A percentile compares a stretch with the other conserved stretches of the same genome.
These are phyloP conservation scores for Acanthamoeba castellanii DNA, from an alignment of 208 protist species.

Conservation along the genomic window DNA sequence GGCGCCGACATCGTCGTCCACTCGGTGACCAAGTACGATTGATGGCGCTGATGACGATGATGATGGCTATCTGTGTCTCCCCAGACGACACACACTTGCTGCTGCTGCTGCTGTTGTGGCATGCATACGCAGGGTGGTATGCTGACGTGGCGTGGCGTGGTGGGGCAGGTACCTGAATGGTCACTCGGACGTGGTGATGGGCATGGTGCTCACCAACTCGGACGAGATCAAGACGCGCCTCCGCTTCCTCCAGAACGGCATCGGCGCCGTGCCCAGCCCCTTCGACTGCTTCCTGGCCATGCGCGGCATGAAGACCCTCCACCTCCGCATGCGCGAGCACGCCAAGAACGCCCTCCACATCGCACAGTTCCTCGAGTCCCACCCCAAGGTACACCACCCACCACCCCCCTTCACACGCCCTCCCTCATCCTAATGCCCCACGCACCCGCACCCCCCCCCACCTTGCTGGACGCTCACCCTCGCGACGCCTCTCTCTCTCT, in stretches of 20 bases:
- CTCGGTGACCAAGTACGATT: conserved; percentile 96
- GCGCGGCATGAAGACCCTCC: conserved; percentile 96
- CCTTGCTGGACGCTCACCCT: too few species aligned
- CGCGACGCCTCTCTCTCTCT: not conserved
- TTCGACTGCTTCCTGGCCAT: conserved; percentile 96
- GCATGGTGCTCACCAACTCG: conserved; percentile 90
- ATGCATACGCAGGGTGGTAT: not conserved
- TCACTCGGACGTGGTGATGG: conserved; percentile 95
- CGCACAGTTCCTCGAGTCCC: conserved; percentile 83
- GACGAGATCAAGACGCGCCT: conserved; percentile 89
- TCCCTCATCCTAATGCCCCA: too few species aligned
- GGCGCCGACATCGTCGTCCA: conserved; percentile 97
- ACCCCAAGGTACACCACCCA: conserved; percentile 91
- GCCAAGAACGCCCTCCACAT: conserved; percentile 93
- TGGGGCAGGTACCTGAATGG: conserved; percentile 91
- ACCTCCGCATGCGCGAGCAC: conserved; percentile 94
- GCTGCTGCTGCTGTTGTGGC: too few species aligned
- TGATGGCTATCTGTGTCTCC: too few species aligned
- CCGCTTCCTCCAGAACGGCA: conserved; percentile 94
- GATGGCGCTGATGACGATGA: too few species aligned
- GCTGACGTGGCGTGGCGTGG: not conserved
- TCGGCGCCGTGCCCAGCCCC: conserved; percentile 93
- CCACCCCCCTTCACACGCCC: conserved; percentile 90
- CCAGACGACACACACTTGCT: too few species aligned
- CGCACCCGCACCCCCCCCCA: too few species aligned